phyloP scores from a whole-genome alignment of 345 rosid species.

The Boechera stricta region DNA sequence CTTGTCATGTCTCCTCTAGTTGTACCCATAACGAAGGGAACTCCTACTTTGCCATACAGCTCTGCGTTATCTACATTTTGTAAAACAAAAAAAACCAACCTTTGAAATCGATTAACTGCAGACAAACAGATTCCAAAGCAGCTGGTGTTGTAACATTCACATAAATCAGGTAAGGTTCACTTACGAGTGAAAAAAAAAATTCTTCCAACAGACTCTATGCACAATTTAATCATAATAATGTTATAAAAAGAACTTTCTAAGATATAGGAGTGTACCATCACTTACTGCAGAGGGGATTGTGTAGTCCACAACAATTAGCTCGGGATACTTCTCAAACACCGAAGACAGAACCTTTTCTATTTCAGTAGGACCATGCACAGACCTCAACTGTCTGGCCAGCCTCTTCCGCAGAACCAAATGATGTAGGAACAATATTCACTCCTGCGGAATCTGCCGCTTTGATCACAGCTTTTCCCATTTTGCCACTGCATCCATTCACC shows the following conservation, averaged over 20 bases:
- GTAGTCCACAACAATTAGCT: conserved; percentile 82
- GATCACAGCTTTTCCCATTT: too few species aligned
- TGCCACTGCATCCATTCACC: too few species aligned
- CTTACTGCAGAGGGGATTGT: conserved; percentile 84
- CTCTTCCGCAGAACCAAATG: conserved; percentile 73
- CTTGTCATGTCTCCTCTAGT: conserved; percentile 82
- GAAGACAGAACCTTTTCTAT: conserved; percentile 75
- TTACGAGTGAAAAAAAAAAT: background rate
- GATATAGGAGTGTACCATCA: conserved; percentile 57
- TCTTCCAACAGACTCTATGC: background rate
- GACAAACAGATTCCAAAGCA: conserved; percentile 2
- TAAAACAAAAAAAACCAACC: background rate
- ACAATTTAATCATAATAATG: background rate
- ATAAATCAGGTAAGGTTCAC: background rate
- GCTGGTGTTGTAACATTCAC: conserved; percentile 3
- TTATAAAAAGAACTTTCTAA: background rate
- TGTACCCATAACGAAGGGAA: conserved; percentile 95
- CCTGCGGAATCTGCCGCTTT: too few species aligned
- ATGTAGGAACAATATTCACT: too few species aligned
- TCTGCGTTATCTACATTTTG: conserved; percentile 68
- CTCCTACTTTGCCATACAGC: conserved; percentile 83
- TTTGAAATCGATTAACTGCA: background rate
- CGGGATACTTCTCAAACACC: conserved; percentile 62
- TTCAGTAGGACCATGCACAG: conserved; percentile 77
- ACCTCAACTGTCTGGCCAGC: conserved; percentile 64